Base-by-base conservation (phyloP, 441 rosid species). In the Rhodomyrtus psidioides region DNA sequence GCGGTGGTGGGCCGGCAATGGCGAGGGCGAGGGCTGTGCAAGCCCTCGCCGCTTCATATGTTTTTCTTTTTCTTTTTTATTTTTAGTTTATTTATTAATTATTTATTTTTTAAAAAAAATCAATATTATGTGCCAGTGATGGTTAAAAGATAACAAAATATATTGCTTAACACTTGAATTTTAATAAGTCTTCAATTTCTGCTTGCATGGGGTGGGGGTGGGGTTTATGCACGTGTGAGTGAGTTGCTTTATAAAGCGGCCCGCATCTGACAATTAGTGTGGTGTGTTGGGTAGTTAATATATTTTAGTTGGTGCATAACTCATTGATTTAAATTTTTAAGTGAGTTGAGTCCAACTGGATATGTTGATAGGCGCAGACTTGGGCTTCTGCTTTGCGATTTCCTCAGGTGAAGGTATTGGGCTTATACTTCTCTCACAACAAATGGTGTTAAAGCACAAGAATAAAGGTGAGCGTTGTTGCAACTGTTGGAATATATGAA, bases 331-430 rank as follows among this genome's bases (percentile, higher is more conserved):
- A 51, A 12, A 51, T 4, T 51, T 51, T 51, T 51, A 15, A 51
- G 15, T 51, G 15, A 51, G 15, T 1, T 51, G 15, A 51, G 53
- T 51, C 4, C n/a, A 21, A 70, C 7, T 21, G 2, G 3, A 70
- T 39, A 70, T 42, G 6, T 34, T 6, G 7, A 70, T 0, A 6
- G 0, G 1, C 5, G 23, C 3, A 0, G 0, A 21, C 4, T 39
- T 8, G 3, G 0, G n/a, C 9, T 70, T 70, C n/a, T 23, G 39
- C 2, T 65, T 65, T 7, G 13, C 1, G 4, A 51, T 51, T 12
- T 51, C 15, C 5, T 51, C 5, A 51, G 4, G 15, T 51, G 53
- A 51, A 51, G 15, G 15, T 51, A 51, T 51, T 51, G 53, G 2
- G 53, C 53, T 51, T 51, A 51, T 51, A 51, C 53, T 46, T 0